These are phyloP conservation scores for Paraconiothyrium sp. DNA, from an alignment of 2,329 filamentous ascomycete species.

Conservation along the genomic window DNA sequence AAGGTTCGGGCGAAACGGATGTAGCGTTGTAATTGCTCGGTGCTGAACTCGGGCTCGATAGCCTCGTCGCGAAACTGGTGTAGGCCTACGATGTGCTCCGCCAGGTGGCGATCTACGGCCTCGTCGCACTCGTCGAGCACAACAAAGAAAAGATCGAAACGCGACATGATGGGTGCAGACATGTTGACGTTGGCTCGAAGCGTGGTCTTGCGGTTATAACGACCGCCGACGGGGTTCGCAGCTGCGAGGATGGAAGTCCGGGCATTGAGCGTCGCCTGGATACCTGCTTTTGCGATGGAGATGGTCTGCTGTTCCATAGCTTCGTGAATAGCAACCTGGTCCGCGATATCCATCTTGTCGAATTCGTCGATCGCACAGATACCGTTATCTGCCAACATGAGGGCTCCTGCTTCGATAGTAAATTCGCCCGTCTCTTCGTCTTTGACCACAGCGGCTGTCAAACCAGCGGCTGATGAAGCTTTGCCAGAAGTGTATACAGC, in stretches of 20 bases:
- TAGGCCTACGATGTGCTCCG: slow-evolving; percentile 92
- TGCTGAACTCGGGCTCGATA: slow-evolving; percentile 91
- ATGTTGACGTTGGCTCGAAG: slow-evolving; percentile 97
- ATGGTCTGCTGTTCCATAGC: slow-evolving; percentile 99
- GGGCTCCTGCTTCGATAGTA: slow-evolving; percentile 95
- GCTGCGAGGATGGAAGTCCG: slow-evolving; percentile 94
- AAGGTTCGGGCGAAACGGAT: slow-evolving; percentile 97
- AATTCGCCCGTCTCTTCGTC: slow-evolving; percentile 99
- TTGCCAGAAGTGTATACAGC: slow-evolving; percentile 98
- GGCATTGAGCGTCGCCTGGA: slow-evolving; percentile 96
- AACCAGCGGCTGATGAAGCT: slow-evolving; percentile 94
- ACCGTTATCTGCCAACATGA: slow-evolving; percentile 96
- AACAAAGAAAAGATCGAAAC: slow-evolving; percentile 99
- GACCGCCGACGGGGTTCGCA: slow-evolving; percentile 92
- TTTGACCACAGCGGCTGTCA: slow-evolving; percentile 96
- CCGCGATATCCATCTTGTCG: slow-evolving; percentile 98
- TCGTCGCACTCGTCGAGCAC: slow-evolving; percentile 98
- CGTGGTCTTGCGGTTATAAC: slow-evolving; percentile 97
- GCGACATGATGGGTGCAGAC: slow-evolving; percentile 98
- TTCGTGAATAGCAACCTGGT: slow-evolving; percentile 99
- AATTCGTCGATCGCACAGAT: slow-evolving; percentile 99
- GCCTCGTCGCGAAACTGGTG: slow-evolving; percentile 93
- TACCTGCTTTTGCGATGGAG: slow-evolving; percentile 97
- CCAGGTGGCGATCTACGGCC: slow-evolving; percentile 85
- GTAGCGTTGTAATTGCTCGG: slow-evolving; percentile 94